A percentile compares a stretch with the other conserved stretches of the same genome.
Evolutionary conservation across 768 basidiomycete species (phyloP).

Genomic region (Nidula microcarpa): DNA sequence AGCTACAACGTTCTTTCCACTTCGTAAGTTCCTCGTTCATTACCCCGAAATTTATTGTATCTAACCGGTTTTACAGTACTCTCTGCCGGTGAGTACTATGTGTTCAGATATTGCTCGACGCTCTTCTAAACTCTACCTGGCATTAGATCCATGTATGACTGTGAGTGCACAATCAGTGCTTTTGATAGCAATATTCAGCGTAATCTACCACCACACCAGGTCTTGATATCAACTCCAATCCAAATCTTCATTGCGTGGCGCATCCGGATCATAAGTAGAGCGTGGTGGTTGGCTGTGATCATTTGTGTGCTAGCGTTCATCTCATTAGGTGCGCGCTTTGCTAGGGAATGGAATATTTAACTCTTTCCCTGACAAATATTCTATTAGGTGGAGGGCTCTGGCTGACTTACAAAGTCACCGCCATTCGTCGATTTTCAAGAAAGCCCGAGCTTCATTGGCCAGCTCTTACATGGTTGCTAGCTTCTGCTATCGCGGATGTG

Average conservation of each 20-base stretch:
- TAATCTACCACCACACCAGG: slow-evolving; percentile 10
- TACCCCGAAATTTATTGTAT: not conserved
- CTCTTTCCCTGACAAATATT: no score
- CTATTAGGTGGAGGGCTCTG: slow-evolving; percentile 27
- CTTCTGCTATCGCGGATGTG: slow-evolving; percentile 41
- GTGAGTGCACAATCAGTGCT: slow-evolving; percentile 11
- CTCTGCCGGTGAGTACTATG: slow-evolving; percentile 19
- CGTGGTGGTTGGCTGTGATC: slow-evolving; percentile 16
- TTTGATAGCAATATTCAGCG: not conserved
- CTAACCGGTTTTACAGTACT: slow-evolving; percentile 16
- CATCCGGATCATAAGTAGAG: slow-evolving; percentile 27
- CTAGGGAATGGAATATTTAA: no score
- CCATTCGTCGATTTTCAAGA: slow-evolving; percentile 18
- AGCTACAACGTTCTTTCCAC: slow-evolving; percentile 20
- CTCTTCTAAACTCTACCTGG: not conserved
- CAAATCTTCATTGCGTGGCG: slow-evolving; percentile 41
- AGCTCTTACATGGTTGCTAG: slow-evolving; percentile 39
- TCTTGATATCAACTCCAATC: slow-evolving; percentile 33
- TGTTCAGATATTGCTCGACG: not conserved
- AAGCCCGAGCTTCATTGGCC: slow-evolving; percentile 27
- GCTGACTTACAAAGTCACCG: slow-evolving; percentile 19
- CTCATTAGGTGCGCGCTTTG: slow-evolving; percentile 22
- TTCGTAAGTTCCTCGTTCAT: slow-evolving; percentile 13
- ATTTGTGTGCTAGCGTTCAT: slow-evolving; percentile 22
- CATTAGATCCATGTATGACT: slow-evolving; percentile 28